A percentile compares a stretch with the other conserved stretches of the same genome.
phyloP scores from a whole-genome alignment of 768 basidiomycete genomes.

The Mycena rebaudengoi region DNA sequence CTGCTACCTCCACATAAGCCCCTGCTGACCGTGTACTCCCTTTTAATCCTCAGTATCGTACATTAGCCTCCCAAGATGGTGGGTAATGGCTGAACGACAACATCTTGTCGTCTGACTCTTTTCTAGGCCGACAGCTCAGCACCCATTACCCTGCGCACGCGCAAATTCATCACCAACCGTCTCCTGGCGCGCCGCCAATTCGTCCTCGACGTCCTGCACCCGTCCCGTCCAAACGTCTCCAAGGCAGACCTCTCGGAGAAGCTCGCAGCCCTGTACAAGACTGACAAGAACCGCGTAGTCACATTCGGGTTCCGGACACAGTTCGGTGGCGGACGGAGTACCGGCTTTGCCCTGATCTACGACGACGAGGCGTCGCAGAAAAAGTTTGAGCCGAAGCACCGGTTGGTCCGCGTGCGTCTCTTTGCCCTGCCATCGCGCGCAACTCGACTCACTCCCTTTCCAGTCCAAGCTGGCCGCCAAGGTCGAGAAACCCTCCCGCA shows the following conservation, averaged over 20 bases:
- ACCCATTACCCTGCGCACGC: constrained; percentile 95
- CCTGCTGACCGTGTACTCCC: not conserved
- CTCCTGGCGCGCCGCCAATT: constrained; percentile 96
- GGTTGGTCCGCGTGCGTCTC: constrained; percentile 87
- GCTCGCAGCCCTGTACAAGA: constrained; percentile 92
- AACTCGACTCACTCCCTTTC: constrained; percentile 8
- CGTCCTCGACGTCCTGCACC: constrained; percentile 93
- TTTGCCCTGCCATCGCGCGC: not conserved
- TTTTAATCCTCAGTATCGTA: constrained; percentile 25
- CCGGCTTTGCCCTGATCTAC: constrained; percentile 97
- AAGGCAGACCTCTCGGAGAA: constrained; percentile 92
- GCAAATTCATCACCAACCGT: constrained; percentile 99
- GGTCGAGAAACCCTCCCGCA: constrained; percentile 91
- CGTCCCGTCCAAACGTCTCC: constrained; percentile 93
- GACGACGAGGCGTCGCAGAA: constrained; percentile 94
- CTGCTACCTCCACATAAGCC: constrained; percentile 5
- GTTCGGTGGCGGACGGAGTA: constrained; percentile 98
- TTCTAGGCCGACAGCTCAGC: constrained; percentile 79
- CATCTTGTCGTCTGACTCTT: constrained; percentile 11
- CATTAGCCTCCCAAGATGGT: constrained; percentile 45
- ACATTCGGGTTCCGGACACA: constrained; percentile 94
- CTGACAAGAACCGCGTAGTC: constrained; percentile 89
- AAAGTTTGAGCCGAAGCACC: constrained; percentile 97
- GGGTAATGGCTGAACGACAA: constrained; percentile 21
- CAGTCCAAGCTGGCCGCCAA: constrained; percentile 78